Base-by-base conservation (phyloP, 768 basidiomycete species). In the Kwoniella bestiolae region DNA sequence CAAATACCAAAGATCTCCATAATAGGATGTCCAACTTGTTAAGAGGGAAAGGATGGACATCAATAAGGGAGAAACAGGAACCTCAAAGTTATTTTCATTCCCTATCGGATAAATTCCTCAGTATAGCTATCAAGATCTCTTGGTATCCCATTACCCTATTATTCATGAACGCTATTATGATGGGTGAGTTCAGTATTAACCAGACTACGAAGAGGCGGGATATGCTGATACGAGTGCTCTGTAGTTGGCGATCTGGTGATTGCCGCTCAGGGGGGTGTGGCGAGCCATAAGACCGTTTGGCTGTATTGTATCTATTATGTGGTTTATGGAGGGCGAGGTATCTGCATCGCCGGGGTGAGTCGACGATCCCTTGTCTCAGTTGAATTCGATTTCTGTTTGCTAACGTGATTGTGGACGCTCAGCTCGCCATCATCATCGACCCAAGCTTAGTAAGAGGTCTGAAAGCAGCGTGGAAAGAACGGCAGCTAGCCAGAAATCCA, bases 311-410 rank as follows among this genome's bases (percentile, higher is more conserved):
- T 74, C 14, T 71, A 70, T 47, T 59, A 68, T 23, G 63, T 71
- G 35, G 38, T 74, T 16, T 74, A 71, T 41, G 73, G 70, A 31
- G 68, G 65, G 3, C 44, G 73, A 52, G 73, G 73, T 6, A 69
- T 69, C 31, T 59, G 63, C 14, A 71, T 71, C 23, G 67, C 68
- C 44, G 47, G 34, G 12, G 62, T 63, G n/a, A 56, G 62, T 63
- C n/a, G n/a, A n/a, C n/a, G n/a, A n/a, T n/a, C n/a, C n/a, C n/a
- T n/a, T n/a, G n/a, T n/a, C n/a, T n/a, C n/a, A n/a, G n/a, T n/a
- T n/a, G n/a, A n/a, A n/a, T n/a, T n/a, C n/a, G n/a, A n/a, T n/a
- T n/a, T n/a, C n/a, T n/a, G n/a, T 60, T 38, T 57, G 23, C 32
- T 56, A 18, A 34, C 5, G 2, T 26, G 18, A 26, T 26, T 57